phyloP scores from a whole-genome alignment of 345 rosid genomes.

The Lenwebbia sp. region DNA sequence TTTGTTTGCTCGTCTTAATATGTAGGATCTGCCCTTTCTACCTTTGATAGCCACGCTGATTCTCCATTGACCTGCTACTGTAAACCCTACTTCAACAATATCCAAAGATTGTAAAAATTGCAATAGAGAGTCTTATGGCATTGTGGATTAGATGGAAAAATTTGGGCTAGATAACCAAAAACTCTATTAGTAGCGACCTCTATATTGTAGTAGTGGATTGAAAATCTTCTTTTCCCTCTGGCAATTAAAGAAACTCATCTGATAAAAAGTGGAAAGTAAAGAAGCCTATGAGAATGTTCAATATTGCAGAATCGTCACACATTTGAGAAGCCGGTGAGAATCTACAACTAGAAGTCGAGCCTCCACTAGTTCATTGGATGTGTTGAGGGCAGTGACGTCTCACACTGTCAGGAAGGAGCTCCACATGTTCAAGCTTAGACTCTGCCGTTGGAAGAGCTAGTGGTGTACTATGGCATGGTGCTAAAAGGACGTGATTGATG shows the following conservation, averaged over 20 bases:
- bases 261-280: neutral
- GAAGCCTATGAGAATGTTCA: neutral
- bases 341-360: conserved; percentile 25
- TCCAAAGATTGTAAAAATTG: neutral
- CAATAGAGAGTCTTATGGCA: neutral
- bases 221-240: neutral
- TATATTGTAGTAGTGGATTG: neutral
- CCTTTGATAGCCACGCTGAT: neutral
- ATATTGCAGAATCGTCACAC: conserved; percentile 47
- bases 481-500: neutral
- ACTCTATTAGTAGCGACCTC: neutral
- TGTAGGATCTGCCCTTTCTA: neutral
- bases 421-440: neutral
- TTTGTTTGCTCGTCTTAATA: neutral
- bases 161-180: neutral
- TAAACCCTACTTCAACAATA: neutral
- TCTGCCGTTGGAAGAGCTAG: neutral
- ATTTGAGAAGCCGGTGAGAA: conserved; percentile 45
- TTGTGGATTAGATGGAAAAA: neutral
- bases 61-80: neutral
- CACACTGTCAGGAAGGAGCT: neutral
- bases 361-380: neutral
- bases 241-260: neutral
- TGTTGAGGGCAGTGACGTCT: neutral
- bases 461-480: neutral